phyloP scores from a whole-genome alignment of 306 rosid species.

The Prosopis cineraria region DNA sequence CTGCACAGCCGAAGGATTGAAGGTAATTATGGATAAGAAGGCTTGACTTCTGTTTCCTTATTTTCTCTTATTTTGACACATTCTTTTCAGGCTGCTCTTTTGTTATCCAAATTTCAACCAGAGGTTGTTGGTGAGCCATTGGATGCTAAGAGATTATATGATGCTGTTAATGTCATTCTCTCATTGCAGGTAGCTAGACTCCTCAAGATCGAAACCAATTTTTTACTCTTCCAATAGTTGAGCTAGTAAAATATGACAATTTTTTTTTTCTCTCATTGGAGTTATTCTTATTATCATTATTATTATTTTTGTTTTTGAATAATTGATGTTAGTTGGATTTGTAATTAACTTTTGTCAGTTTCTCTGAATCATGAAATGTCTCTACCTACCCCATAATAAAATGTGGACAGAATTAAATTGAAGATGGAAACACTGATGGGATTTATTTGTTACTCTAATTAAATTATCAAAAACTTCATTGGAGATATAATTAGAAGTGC shows the following conservation, averaged over 20 bases:
- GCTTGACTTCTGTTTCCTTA: conserved; percentile 7
- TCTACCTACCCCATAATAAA: not conserved
- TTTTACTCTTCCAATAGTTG: not conserved
- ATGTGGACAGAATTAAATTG: not conserved
- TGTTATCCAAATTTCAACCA: conserved; percentile 63
- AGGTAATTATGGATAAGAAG: conserved; percentile 46
- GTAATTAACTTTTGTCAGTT: not conserved
- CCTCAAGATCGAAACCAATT: conserved; percentile 19
- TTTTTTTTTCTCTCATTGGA: too few relatives aligned
- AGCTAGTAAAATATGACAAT: conserved; percentile 15
- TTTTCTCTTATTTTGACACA: conserved; percentile 27
- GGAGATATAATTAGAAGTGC: not conserved
- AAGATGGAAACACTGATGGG: not conserved
- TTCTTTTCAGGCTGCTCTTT: conserved; percentile 64
- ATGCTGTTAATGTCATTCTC: conserved; percentile 81
- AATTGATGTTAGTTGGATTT: conserved; percentile 4
- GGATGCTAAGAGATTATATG: conserved; percentile 51
- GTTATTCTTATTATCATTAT: too few relatives aligned
- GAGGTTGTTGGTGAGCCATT: conserved; percentile 75
- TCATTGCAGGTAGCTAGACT: conserved; percentile 74
- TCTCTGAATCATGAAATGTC: conserved; percentile 9
- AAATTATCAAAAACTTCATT: not conserved
- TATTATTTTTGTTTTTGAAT: conserved; percentile 10
- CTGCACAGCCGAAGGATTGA: conserved; percentile 91
- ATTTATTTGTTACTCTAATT: not conserved